These are phyloP conservation scores for Rhododendron kiyosumense DNA, from an alignment of 148 eudicot species.

Conservation along the genomic window DNA sequence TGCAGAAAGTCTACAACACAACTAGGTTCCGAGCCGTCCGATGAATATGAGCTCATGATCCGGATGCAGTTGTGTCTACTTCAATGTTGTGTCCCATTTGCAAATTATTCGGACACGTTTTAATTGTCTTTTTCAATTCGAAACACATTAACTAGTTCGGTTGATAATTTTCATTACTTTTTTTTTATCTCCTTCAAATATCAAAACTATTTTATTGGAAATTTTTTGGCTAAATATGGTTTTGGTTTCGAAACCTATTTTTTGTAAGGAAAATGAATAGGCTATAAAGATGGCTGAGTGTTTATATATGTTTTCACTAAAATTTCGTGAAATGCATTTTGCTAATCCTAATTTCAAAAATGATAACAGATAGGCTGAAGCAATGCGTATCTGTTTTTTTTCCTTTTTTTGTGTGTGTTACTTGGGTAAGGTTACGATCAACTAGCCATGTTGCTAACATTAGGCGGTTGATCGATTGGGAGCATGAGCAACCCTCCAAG, in stretches of 20 bases:
- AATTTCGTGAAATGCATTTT: neutral
- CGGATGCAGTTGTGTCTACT: too few species aligned
- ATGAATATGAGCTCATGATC: too few species aligned
- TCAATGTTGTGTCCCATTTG: too few species aligned
- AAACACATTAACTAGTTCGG: neutral
- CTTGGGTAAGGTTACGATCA: neutral
- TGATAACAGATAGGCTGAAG: neutral
- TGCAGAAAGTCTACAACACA: too few species aligned
- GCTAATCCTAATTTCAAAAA: neutral
- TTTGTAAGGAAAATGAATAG: neutral
- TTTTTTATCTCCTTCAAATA: neutral
- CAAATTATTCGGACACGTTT: neutral
- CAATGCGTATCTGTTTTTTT: too few species aligned
- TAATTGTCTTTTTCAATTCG: neutral
- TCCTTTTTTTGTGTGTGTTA: too few species aligned
- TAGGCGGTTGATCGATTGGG: neutral
- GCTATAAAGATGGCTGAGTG: neutral
- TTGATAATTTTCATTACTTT: neutral
- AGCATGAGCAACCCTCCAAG: neutral
- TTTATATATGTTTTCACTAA: neutral
- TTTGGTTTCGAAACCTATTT: neutral
- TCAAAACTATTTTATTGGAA: neutral
- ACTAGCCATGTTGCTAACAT: neutral
- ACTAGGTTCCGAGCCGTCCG: too few species aligned
- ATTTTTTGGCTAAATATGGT: neutral